A percentile compares a stretch with the other conserved stretches of the same genome.
phyloP scores from a whole-genome alignment of 2,329 filamentous ascomycete species.

The Apiospora malaysiana region DNA sequence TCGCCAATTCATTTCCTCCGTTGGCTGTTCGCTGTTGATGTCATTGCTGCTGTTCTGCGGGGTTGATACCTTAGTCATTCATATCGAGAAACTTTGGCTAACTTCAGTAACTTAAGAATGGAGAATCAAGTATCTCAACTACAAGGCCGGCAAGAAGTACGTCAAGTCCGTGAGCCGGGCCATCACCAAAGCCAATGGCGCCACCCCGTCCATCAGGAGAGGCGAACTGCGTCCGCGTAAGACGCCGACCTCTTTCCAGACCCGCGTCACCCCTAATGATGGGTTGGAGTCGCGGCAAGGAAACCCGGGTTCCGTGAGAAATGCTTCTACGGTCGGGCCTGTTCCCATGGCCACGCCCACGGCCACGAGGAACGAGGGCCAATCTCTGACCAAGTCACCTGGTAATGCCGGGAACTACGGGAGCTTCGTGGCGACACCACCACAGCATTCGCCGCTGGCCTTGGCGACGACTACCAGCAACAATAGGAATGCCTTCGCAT shows the following conservation, averaged over 20 bases:
- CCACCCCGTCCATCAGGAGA: constrained; percentile 51
- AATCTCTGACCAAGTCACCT: constrained; percentile 46
- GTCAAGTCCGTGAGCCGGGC: constrained; percentile 82
- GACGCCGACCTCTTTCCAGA: constrained; percentile 18
- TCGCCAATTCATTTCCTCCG: neutral
- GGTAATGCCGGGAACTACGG: constrained; percentile 55
- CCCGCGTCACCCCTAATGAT: neutral
- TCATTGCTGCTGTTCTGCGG: neutral
- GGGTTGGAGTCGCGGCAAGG: neutral
- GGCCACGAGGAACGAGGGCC: constrained; percentile 41
- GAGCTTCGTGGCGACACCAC: constrained; percentile 56
- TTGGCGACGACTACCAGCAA: constrained; percentile 32
- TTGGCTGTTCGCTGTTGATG: neutral
- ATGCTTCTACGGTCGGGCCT: constrained; percentile 27
- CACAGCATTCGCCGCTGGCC: constrained; percentile 30
- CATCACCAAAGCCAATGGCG: constrained; percentile 64
- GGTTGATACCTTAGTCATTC: neutral
- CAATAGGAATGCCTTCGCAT: constrained; percentile 50
- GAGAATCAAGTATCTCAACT: constrained; percentile 92
- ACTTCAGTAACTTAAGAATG: constrained; percentile 66
- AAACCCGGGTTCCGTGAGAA: neutral
- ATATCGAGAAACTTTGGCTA: neutral
- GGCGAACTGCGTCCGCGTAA: constrained; percentile 37
- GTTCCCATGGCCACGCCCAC: constrained; percentile 32
- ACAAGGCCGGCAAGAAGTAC: constrained; percentile 94